phyloP scores from a whole-genome alignment of 192 early-diverging fungal species.

The Mortierella hygrophila region DNA sequence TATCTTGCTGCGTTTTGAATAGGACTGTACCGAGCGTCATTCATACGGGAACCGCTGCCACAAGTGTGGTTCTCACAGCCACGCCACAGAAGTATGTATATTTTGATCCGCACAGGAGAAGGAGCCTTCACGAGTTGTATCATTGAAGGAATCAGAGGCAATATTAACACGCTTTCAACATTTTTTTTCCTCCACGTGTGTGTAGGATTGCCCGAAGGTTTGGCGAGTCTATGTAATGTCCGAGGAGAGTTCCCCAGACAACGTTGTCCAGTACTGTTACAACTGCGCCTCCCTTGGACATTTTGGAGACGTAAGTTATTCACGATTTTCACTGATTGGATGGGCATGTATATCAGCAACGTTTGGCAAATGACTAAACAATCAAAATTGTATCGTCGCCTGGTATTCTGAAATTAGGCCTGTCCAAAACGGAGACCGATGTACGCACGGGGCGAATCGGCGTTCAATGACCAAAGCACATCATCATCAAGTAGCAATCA shows the following conservation, averaged over 20 bases:
- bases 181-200: too few relatives aligned
- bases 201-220: conserved; percentile 37
- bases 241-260: not conserved
- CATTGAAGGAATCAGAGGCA: not conserved
- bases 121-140: not conserved
- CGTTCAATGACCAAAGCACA: not conserved
- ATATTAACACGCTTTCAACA: not conserved
- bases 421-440: conserved; percentile 14
- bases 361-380: not conserved
- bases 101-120: not conserved
- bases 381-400: too few relatives aligned
- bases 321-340: not conserved
- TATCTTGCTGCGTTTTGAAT: not conserved
- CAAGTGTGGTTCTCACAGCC: conserved; percentile 13
- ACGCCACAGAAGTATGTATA: conserved; percentile 34
- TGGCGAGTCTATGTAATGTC: conserved; percentile 36
- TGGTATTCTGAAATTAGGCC: conserved; percentile 4
- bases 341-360: not conserved
- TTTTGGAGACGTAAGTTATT: conserved; percentile 46
- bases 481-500: not conserved
- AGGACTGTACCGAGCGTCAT: conserved; percentile 20
- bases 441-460: conserved; percentile 12
- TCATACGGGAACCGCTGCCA: conserved; percentile 16
- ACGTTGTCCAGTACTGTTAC: conserved; percentile 37
- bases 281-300: conserved; percentile 38